phyloP scores from a whole-genome alignment of 345 rosid genomes.

The Noccaea caerulescens region DNA sequence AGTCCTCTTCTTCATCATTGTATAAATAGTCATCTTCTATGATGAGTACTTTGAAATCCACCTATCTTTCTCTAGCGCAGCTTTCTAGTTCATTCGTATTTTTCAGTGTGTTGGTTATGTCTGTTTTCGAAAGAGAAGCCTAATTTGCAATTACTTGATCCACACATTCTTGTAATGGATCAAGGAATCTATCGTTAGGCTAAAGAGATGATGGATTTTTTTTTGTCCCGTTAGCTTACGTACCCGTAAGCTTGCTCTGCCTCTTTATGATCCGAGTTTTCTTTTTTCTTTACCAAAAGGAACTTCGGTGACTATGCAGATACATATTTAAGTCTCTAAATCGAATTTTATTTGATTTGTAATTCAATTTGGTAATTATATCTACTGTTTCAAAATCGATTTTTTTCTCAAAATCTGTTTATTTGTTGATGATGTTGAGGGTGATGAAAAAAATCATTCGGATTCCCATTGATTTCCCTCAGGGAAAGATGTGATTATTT shows the following conservation, averaged over 20 bases:
- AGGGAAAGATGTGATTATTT: constrained; percentile 20
- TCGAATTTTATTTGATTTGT: not conserved
- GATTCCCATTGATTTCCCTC: constrained; percentile 41
- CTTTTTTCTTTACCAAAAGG: not conserved
- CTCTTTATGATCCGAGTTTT: not conserved
- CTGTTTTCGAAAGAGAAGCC: not conserved
- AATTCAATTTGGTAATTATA: not conserved
- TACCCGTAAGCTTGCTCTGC: constrained; percentile 18
- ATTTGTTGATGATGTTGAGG: constrained; percentile 25
- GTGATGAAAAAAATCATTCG: constrained; percentile 47
- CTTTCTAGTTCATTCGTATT: not conserved
- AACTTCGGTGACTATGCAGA: constrained; percentile 8
- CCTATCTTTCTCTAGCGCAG: not conserved
- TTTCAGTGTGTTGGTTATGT: not conserved
- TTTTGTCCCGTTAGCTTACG: not conserved
- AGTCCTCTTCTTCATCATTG: not conserved
- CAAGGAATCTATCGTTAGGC: constrained; percentile 40
- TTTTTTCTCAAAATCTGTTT: not conserved
- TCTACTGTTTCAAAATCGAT: not conserved
- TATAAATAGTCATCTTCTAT: constrained; percentile 22
- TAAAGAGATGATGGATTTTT: constrained; percentile 29
- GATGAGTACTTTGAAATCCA: not conserved
- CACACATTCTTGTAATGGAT: not conserved
- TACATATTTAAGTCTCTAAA: constrained; percentile 16
- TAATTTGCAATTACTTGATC: constrained; percentile 37